phyloP scores from a whole-genome alignment of 2,329 filamentous ascomycete species.

The Cyphellophora attinorum region DNA sequence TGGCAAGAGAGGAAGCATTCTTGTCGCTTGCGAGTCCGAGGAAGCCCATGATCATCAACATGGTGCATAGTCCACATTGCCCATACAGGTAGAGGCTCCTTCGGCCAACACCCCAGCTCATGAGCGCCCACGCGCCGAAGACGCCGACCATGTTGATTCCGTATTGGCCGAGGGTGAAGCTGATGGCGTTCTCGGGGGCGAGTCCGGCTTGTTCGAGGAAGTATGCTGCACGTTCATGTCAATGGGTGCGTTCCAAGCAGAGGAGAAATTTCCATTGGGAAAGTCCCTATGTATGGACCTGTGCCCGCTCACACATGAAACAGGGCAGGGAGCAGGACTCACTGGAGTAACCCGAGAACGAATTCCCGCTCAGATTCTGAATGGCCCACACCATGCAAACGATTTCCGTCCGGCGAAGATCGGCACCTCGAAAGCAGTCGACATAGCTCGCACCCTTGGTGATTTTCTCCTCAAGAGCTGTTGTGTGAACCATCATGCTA shows the following conservation, averaged over 20 bases:
- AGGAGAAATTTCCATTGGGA: no score
- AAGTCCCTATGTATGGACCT: no score
- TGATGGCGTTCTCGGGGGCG: conserved; percentile 26
- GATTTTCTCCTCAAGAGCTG: conserved; percentile 66
- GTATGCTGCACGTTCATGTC: no score
- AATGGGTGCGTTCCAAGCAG: no score
- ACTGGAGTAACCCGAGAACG: conserved; percentile 56
- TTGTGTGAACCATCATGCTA: conserved; percentile 90
- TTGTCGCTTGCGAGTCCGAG: conserved; percentile 60
- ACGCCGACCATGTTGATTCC: conserved; percentile 53
- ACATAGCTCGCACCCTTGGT: conserved; percentile 64
- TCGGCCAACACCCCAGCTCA: conserved; percentile 65
- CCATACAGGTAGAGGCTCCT: conserved; percentile 68
- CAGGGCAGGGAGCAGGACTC: no score
- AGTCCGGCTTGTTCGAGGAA: conserved; percentile 33
- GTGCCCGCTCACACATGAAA: no score
- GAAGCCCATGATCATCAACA: conserved; percentile 79
- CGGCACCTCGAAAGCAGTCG: conserved; percentile 75
- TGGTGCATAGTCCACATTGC: conserved; percentile 59
- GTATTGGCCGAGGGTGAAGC: conserved; percentile 31
- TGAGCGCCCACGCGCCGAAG: conserved; percentile 71
- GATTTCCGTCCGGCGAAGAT: conserved; percentile 69
- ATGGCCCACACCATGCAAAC: conserved; percentile 57
- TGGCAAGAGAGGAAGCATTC: conserved; percentile 61
- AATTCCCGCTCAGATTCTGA: conserved; percentile 55